These are phyloP conservation scores for Termitomyces sp. DNA, from an alignment of 768 basidiomycete genomes.

Conservation along the genomic window DNA sequence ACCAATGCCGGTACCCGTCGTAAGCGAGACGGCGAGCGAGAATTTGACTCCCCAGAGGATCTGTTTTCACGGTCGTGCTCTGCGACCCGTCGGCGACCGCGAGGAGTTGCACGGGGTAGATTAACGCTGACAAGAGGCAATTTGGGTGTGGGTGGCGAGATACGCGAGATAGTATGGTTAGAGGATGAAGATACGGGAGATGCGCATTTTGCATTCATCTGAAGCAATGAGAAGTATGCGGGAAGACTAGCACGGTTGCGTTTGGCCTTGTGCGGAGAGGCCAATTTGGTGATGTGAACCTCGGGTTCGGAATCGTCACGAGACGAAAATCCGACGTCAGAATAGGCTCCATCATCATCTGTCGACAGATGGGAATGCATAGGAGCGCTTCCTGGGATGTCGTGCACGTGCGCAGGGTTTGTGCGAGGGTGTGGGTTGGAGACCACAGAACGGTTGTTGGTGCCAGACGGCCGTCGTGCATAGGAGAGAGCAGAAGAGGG, in stretches of 20 bases:
- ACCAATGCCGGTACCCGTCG: conserved; percentile 19
- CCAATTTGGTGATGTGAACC: conserved; percentile 23
- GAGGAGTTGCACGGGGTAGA: conserved; percentile 41
- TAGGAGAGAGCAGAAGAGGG: conserved; percentile 52
- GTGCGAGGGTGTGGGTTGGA: conserved; percentile 54
- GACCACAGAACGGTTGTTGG: conserved; percentile 63
- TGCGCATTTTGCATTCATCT: conserved; percentile 38
- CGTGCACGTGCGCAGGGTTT: conserved; percentile 38
- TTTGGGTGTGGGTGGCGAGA: conserved; percentile 64
- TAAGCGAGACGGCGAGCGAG: conserved; percentile 39
- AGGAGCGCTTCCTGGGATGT: conserved; percentile 41
- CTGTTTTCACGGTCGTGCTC: conserved; percentile 29
- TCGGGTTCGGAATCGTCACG: conserved; percentile 35
- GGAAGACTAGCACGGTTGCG: conserved; percentile 74
- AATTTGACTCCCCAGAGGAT: conserved; percentile 30
- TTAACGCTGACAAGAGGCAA: conserved; percentile 30
- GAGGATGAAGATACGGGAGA: conserved; percentile 49
- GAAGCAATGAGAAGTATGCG: conserved; percentile 71
- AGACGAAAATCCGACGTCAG: conserved; percentile 37
- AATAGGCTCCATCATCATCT: conserved; percentile 44
- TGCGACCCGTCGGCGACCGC: conserved; percentile 48
- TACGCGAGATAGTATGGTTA: conserved; percentile 41
- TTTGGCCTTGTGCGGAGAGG: conserved; percentile 40
- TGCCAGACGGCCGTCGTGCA: conserved; percentile 67
- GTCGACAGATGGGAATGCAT: conserved; percentile 36